Base-by-base conservation (phyloP, 805 yeast species). In the Sugiyamaella qingdaonensis region DNA sequence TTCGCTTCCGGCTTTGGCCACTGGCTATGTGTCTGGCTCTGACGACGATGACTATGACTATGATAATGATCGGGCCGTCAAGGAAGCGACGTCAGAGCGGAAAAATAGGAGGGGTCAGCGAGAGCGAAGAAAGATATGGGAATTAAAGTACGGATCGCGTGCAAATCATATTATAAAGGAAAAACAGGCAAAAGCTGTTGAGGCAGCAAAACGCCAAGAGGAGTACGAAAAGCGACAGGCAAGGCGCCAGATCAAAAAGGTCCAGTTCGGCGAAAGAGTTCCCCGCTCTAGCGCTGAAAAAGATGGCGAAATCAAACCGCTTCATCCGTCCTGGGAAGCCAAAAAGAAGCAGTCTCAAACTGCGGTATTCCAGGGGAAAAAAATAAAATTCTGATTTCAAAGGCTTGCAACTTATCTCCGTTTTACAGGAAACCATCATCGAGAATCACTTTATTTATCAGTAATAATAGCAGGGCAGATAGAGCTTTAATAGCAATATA, bases 321-420 rank as follows among this genome's bases (percentile, higher is more conserved):
- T 86, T 58, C 99, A 94, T 79, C 99, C 99, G n/a, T 94, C 99
- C 1, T 94, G 99, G 99, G 84, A 81, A 61, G 99, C 99, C 19
- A 88, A 87, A 73, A 82, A 79, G 72, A 70, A 78, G 58, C 87
- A 83, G 27, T 86, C 85, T 60, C 79, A 81, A 49, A 67, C 80
- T 53, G 83, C 77, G 47, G 81, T 84, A 66, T 90, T 90, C 65
- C 68, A 75, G 49, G 99, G 99, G 66, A 91, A 89, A 72, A 92
- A 91, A 74, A 78, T 86, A 60, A 82, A 77, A 2, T 91, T 91
- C 67, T 44, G 21, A 24, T 1, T 34, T n/a, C 10, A 32, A 32
- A 32, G 35, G 11, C 11, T 32, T 32, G 35, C 11, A 32, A 13
- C 13, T 32, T 10, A n/a, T n/a, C n/a, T n/a, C n/a, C n/a, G n/a